phyloP scores from a whole-genome alignment of 2,329 filamentous ascomycete genomes.

The Nemania sp. region DNA sequence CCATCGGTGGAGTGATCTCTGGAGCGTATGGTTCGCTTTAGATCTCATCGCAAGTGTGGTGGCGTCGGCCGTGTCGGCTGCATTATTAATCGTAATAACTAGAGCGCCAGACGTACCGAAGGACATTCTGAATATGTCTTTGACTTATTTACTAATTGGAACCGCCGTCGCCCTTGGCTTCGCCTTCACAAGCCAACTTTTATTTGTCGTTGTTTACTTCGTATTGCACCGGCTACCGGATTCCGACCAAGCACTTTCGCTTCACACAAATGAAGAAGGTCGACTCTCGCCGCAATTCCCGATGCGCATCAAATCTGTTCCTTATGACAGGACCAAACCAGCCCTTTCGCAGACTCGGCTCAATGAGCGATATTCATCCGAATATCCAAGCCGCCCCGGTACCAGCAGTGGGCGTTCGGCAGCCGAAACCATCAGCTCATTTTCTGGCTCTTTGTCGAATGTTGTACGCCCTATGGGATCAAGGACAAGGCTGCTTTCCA shows the following conservation, averaged over 20 bases:
- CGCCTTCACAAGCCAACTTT: constrained; percentile 51
- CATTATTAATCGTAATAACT: constrained; percentile 46
- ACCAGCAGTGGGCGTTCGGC: constrained; percentile 51
- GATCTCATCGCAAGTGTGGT: constrained; percentile 45
- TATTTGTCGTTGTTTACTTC: constrained; percentile 52
- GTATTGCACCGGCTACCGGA: constrained; percentile 42
- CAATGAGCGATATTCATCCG: constrained; percentile 42
- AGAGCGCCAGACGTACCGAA: constrained; percentile 37
- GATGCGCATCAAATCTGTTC: constrained; percentile 55
- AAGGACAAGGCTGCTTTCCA: constrained; percentile 56
- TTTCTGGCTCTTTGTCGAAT: constrained; percentile 53
- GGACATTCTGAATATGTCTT: constrained; percentile 40
- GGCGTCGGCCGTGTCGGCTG: constrained; percentile 50
- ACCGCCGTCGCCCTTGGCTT: constrained; percentile 50
- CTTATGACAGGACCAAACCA: constrained; percentile 50
- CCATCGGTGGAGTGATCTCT: constrained; percentile 31
- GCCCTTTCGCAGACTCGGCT: constrained; percentile 40
- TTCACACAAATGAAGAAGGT: constrained; percentile 41
- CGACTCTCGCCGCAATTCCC: constrained; percentile 34
- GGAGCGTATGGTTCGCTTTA: constrained; percentile 42
- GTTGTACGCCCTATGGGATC: constrained; percentile 60
- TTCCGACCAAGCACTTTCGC: constrained; percentile 34
- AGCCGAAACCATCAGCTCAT: constrained; percentile 51
- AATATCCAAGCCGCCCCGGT: constrained; percentile 47
- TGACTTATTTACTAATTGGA: constrained; percentile 47